phyloP scores from a whole-genome alignment of 2,329 filamentous ascomycete species.

The Fusarium musae region DNA sequence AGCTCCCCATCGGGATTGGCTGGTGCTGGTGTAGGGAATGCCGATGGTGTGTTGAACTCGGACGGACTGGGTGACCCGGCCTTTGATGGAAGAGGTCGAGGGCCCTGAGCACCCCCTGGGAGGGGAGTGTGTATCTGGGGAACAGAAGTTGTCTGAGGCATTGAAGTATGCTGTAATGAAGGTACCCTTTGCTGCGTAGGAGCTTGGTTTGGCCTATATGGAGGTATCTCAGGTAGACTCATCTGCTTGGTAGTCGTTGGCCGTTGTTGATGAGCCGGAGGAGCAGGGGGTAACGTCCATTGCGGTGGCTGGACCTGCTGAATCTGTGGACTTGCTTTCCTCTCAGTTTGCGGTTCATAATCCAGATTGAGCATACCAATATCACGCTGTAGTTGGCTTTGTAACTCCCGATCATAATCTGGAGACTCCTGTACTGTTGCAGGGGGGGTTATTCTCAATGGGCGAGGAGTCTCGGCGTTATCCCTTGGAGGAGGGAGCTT shows the following conservation, averaged over 20 bases:
- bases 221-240: conserved; percentile 65
- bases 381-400: conserved; percentile 72
- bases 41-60: conserved; percentile 54
- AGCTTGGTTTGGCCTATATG: conserved; percentile 57
- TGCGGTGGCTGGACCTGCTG: conserved; percentile 26
- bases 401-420: conserved; percentile 70
- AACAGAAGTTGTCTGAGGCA: conserved; percentile 10
- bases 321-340: conserved; percentile 17
- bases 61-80: conserved; percentile 47
- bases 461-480: conserved; percentile 59
- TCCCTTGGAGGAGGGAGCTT: conserved; percentile 46
- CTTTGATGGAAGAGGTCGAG: conserved; percentile 46
- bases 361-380: conserved; percentile 66
- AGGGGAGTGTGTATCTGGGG: conserved; percentile 37
- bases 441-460: conserved; percentile 60
- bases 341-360: conserved; percentile 34
- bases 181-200: conserved; percentile 45
- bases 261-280: conserved; percentile 50
- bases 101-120: conserved; percentile 34
- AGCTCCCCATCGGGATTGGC: conserved; percentile 74
- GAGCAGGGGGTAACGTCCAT: conserved; percentile 43
- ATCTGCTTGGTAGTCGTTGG: conserved; percentile 57
- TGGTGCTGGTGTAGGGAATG: conserved; percentile 68
- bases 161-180: conserved; percentile 44
- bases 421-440: conserved; percentile 61